phyloP scores from a whole-genome alignment of 2,329 filamentous ascomycete species.

The Cercospora sesami region DNA sequence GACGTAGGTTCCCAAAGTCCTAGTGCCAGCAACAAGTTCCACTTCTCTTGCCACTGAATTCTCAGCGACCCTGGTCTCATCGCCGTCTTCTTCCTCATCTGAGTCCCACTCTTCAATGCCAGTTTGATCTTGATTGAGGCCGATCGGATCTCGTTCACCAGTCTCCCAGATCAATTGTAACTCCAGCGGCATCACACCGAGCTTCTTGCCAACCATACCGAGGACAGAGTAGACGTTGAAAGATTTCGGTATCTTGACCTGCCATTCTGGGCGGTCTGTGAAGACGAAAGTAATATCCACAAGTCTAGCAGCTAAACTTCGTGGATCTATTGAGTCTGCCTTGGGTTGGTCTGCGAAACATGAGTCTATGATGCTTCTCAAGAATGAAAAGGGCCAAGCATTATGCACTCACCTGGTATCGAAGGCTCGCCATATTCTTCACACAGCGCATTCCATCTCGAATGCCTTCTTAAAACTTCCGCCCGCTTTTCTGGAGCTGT shows the following conservation, averaged over 20 bases:
- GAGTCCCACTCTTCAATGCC: constrained; percentile 43
- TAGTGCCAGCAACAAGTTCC: constrained; percentile 74
- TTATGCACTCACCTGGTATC: constrained; percentile 43
- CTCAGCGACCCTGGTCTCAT: constrained; percentile 42
- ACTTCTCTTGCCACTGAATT: constrained; percentile 76
- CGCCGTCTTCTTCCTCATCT: constrained; percentile 44
- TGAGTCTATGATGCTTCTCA: neutral
- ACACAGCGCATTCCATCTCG: constrained; percentile 72
- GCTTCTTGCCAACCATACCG: constrained; percentile 71
- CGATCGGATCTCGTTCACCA: constrained; percentile 80
- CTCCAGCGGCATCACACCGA: constrained; percentile 62
- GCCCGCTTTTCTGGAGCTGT: constrained; percentile 53
- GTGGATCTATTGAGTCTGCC: constrained; percentile 59
- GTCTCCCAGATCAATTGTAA: constrained; percentile 81
- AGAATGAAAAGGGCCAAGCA: too few relatives aligned
- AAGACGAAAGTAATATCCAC: constrained; percentile 64
- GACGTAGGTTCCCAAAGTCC: constrained; percentile 79
- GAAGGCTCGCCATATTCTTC: constrained; percentile 71
- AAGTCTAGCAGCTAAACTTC: constrained; percentile 78
- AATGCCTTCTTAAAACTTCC: constrained; percentile 63
- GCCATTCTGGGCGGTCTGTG: constrained; percentile 28
- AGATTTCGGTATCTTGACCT: constrained; percentile 65
- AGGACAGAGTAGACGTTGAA: constrained; percentile 81
- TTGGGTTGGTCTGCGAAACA: constrained; percentile 41
- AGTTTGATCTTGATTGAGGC: constrained; percentile 54